Evolutionary conservation across 78 protist species (phyloP).

Genomic region (Dictyostelium purpureum): DNA sequence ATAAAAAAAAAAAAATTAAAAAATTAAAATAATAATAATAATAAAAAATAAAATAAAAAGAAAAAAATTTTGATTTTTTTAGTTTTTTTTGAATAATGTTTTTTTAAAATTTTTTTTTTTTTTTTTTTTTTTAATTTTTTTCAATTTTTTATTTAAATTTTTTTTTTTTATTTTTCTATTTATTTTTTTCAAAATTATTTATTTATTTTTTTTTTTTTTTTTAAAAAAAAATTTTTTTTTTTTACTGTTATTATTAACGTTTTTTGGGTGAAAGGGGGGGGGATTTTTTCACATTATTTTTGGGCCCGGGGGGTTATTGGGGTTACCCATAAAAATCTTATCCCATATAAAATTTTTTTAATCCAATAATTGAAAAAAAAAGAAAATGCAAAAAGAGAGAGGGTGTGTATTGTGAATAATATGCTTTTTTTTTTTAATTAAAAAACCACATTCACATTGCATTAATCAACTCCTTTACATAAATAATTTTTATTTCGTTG

Average conservation of each 20-base stretch:
- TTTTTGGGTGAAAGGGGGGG: background rate
- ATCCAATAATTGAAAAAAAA: too few species aligned
- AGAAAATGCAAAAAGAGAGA: too few species aligned
- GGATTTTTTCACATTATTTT: too few species aligned
- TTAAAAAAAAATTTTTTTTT: too few species aligned
- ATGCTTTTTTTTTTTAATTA: too few species aligned
- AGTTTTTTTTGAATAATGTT: background rate
- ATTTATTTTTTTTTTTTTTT: constrained; percentile 4
- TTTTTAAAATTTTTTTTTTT: background rate
- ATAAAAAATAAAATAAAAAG: background rate
- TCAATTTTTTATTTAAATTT: constrained; percentile 1
- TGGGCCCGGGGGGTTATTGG: too few species aligned
- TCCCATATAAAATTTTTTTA: background rate
- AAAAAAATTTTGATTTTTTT: background rate
- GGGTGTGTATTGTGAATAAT: too few species aligned
- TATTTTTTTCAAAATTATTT: background rate
- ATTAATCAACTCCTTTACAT: too few species aligned
- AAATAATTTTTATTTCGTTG: too few species aligned
- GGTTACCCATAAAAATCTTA: too few species aligned
- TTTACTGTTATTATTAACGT: background rate
- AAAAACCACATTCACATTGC: too few species aligned
- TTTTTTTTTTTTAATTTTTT: background rate
- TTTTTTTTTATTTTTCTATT: background rate
- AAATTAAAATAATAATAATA: background rate
- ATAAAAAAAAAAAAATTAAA: background rate